phyloP scores from a whole-genome alignment of 306 rosid species.

The Gastrolobium bilobum region DNA sequence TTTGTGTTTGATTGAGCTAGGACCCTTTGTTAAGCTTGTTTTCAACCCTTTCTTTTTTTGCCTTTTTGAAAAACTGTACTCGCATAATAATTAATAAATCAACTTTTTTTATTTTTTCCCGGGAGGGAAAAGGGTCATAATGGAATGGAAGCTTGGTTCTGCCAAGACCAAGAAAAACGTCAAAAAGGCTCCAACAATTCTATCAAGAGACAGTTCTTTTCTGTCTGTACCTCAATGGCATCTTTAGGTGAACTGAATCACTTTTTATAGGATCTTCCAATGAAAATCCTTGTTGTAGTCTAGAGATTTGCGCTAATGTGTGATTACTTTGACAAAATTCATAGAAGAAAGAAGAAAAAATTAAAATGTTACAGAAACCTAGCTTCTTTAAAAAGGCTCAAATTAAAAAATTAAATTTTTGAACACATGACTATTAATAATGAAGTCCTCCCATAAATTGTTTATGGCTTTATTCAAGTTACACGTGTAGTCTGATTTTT shows the following conservation, averaged over 20 bases:
- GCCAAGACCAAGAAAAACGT: constrained; percentile 40
- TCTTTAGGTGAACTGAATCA: constrained; percentile 35
- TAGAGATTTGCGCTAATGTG: constrained; percentile 36
- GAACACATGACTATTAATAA: constrained; percentile 2
- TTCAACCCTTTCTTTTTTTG: background rate
- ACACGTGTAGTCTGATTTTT: no score
- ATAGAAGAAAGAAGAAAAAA: background rate
- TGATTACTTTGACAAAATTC: constrained; percentile 3
- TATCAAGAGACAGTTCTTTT: constrained; percentile 42
- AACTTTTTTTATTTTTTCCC: background rate
- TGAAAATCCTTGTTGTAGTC: constrained; percentile 24
- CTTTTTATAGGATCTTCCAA: constrained; percentile 42
- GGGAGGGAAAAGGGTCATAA: background rate
- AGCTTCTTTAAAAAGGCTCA: background rate
- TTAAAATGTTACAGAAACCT: background rate
- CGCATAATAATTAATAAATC: background rate
- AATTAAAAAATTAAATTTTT: background rate
- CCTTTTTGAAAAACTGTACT: background rate
- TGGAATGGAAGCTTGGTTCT: constrained; percentile 41
- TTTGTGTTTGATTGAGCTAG: background rate
- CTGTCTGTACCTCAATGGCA: constrained; percentile 48
- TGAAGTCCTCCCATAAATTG: background rate
- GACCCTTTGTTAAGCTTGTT: background rate
- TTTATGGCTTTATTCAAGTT: background rate
- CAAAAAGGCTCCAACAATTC: constrained; percentile 44